These are phyloP conservation scores for Ogataea chonburiensis DNA, from an alignment of 805 yeast species.

Conservation along the genomic window DNA sequence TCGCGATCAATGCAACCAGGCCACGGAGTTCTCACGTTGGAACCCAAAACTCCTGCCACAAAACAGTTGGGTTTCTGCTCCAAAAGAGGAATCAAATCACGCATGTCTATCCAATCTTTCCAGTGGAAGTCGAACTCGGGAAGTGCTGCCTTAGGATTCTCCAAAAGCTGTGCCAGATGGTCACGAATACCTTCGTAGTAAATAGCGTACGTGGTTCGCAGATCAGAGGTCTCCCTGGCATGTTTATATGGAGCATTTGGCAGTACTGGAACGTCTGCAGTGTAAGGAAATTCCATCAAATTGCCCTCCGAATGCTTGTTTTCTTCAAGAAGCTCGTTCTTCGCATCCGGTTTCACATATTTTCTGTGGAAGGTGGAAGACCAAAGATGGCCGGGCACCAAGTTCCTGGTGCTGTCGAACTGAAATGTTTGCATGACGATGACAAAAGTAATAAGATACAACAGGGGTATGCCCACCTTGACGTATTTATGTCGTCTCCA, in stretches of 20 bases:
- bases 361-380: slow-evolving; percentile 5
- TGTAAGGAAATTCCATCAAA: slow-evolving; percentile 32
- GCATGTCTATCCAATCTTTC: slow-evolving; percentile 55
- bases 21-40: slow-evolving; percentile 42
- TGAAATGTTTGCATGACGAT: slow-evolving; percentile 13
- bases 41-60: slow-evolving; percentile 44
- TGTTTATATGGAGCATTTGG: slow-evolving; percentile 41
- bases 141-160: slow-evolving; percentile 30
- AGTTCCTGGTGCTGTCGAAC: slow-evolving; percentile 1
- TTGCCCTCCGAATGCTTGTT: slow-evolving; percentile 16
- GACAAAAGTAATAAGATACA: slow-evolving; percentile 19
- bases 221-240: slow-evolving; percentile 35
- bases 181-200: slow-evolving; percentile 36
- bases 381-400: slow-evolving; percentile 3
- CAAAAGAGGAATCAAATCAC: slow-evolving; percentile 38
- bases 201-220: slow-evolving; percentile 35
- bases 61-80: slow-evolving; percentile 43
- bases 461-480: slow-evolving; percentile 20
- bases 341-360: slow-evolving; percentile 17
- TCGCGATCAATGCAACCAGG: slow-evolving; percentile 37
- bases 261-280: slow-evolving; percentile 31
- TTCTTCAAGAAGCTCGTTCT: slow-evolving; percentile 20
- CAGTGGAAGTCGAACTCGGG: slow-evolving; percentile 48
- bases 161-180: slow-evolving; percentile 27
- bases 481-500: slow-evolving; percentile 18